Conservation (phyloP, 2,329 filamentous ascomycete genomes). For the Colletotrichum navitas region DNA sequence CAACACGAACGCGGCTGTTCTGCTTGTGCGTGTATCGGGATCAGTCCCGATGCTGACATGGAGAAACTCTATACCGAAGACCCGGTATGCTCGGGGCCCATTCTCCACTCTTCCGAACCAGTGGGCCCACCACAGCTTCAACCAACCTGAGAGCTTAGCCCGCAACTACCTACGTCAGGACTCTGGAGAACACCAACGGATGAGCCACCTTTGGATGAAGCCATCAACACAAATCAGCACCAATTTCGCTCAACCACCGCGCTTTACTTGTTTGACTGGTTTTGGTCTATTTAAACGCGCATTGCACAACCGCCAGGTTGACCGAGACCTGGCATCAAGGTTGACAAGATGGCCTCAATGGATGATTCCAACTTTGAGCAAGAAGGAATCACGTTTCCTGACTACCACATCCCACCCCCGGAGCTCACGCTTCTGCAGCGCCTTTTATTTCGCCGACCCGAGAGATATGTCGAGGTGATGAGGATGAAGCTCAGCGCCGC, state of each 20-base stretch:
- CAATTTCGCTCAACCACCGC: background rate
- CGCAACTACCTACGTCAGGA: conserved; percentile 34
- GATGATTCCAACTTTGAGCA: background rate
- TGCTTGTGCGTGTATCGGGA: background rate
- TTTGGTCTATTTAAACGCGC: background rate
- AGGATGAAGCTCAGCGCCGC: background rate
- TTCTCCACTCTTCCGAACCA: conserved; percentile 18
- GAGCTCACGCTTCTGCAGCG: conserved; percentile 24
- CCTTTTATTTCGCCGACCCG: conserved; percentile 9
- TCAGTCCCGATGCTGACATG: no score
- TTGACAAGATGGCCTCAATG: conserved; percentile 15
- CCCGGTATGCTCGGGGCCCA: conserved; percentile 2
- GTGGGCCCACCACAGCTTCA: conserved; percentile 34
- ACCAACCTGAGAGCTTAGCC: conserved; percentile 15
- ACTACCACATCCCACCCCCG: conserved; percentile 13
- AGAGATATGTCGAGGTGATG: conserved; percentile 10
- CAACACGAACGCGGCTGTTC: background rate
- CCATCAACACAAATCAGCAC: background rate
- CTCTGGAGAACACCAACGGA: conserved; percentile 12
- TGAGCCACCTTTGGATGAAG: background rate
- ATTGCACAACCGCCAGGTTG: background rate
- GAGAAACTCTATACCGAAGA: conserved; percentile 37
- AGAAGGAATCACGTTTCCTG: conserved; percentile 5
- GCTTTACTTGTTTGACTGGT: background rate
- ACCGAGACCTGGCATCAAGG: conserved; percentile 14